Conservation (phyloP, 176 grass and related monocot species). For the Triticum urartu region DNA sequence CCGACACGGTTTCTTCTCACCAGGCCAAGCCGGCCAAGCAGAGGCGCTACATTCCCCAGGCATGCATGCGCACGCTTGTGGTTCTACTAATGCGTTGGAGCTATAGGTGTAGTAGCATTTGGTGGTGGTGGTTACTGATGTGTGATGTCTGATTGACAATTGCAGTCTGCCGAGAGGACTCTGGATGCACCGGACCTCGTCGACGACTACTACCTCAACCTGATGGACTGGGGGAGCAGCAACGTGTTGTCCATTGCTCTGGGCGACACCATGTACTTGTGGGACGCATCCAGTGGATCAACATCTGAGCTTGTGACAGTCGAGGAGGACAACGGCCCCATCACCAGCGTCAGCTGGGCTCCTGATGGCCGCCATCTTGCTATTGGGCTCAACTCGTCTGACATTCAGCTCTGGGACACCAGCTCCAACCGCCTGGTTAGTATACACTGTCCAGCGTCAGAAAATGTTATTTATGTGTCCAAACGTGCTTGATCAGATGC, state of each 20-base stretch:
- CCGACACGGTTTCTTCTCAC: slow-evolving; percentile 25
- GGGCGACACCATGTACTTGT: slow-evolving; percentile 58
- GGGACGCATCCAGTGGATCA: slow-evolving; percentile 55
- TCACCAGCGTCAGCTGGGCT: slow-evolving; percentile 71
- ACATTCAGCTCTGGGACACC: slow-evolving; percentile 70
- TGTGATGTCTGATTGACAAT: slow-evolving; percentile 15
- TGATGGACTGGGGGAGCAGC: slow-evolving; percentile 68
- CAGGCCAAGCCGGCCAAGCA: slow-evolving; percentile 52
- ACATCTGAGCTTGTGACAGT: slow-evolving; percentile 64
- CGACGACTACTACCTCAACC: slow-evolving; percentile 76
- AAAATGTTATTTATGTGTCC: not conserved
- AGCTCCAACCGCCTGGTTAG: slow-evolving; percentile 52
- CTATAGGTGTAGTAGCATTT: not conserved
- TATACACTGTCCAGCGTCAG: not conserved
- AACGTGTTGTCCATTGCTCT: slow-evolving; percentile 68
- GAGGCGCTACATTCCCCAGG: slow-evolving; percentile 65
- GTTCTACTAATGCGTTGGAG: not conserved
- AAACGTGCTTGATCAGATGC: not conserved
- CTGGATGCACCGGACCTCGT: slow-evolving; percentile 67
- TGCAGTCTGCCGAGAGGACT: slow-evolving; percentile 68
- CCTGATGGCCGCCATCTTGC: slow-evolving; percentile 59
- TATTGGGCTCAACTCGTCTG: slow-evolving; percentile 62
- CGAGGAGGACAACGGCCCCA: slow-evolving; percentile 56
- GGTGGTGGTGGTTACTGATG: slow-evolving; percentile 14
- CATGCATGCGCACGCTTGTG: not conserved